Conservation (phyloP, 2,329 filamentous ascomycete genomes). For the Mycosphaerella sp. region DNA sequence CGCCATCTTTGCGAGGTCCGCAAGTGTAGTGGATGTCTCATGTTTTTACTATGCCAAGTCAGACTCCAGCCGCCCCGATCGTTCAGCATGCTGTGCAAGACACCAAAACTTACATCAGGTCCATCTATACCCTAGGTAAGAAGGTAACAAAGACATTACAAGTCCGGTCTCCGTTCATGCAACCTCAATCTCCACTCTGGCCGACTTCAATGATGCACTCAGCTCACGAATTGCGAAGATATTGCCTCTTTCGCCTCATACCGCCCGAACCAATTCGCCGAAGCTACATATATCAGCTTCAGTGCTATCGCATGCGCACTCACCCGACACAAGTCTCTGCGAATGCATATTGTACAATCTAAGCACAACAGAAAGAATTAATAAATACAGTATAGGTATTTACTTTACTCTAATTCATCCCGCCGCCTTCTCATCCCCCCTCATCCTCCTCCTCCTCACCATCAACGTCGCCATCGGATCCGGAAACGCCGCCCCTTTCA, state of each 20-base stretch:
- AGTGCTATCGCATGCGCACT: slow-evolving; percentile 58
- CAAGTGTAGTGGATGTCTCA: slow-evolving; percentile 72
- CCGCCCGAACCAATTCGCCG: slow-evolving; percentile 62
- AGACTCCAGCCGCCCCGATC: slow-evolving; percentile 82
- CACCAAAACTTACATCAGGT: slow-evolving; percentile 93
- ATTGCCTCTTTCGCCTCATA: slow-evolving; percentile 62
- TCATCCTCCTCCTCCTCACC: background rate
- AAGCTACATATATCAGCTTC: slow-evolving; percentile 60
- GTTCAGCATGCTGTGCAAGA: slow-evolving; percentile 98
- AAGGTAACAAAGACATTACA: slow-evolving; percentile 56
- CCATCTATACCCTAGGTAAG: slow-evolving; percentile 98
- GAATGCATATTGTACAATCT: slow-evolving; percentile 89
- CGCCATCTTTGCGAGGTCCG: slow-evolving; percentile 73
- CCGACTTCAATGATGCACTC: slow-evolving; percentile 70
- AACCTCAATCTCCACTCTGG: slow-evolving; percentile 57
- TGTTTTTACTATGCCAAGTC: slow-evolving; percentile 80
- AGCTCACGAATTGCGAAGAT: slow-evolving; percentile 63
- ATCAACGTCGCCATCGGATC: background rate
- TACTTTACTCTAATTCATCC: too few species aligned
- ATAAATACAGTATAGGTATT: too few species aligned
- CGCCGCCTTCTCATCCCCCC: too few species aligned
- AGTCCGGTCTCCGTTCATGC: slow-evolving; percentile 61
- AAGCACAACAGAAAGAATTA: too few species aligned
- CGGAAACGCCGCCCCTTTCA: background rate
- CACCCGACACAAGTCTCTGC: slow-evolving; percentile 72